These are phyloP conservation scores for Pseudogymnoascus verrucosus DNA, from an alignment of 2,329 filamentous ascomycete species.

Conservation along the genomic window DNA sequence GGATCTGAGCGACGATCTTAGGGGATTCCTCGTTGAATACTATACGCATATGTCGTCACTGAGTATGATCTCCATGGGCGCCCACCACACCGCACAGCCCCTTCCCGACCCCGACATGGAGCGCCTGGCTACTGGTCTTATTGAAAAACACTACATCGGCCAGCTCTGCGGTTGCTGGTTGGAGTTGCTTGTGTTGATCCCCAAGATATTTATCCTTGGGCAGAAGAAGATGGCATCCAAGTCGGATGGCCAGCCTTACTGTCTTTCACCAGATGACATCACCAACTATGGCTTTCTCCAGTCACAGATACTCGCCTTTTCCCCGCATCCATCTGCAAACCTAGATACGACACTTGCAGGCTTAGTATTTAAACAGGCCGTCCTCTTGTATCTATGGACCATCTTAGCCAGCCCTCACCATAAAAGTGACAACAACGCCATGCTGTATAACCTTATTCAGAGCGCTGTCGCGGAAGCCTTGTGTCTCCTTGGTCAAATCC, in stretches of 20 bases:
- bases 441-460: constrained; percentile 1
- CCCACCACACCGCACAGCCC: constrained; percentile 24
- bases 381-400: constrained; percentile 34
- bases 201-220: constrained; percentile 36
- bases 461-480: constrained; percentile 27
- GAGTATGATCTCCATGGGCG: constrained; percentile 39
- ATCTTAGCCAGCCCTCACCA: not conserved
- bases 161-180: constrained; percentile 35
- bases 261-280: constrained; percentile 34
- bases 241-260: constrained; percentile 18
- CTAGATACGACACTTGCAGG: constrained; percentile 34
- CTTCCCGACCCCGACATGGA: constrained; percentile 29
- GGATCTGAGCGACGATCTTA: constrained; percentile 31
- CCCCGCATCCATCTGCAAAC: constrained; percentile 29
- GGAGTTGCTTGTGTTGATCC: constrained; percentile 31
- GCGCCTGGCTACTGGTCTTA: constrained; percentile 24
- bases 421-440: not conserved
- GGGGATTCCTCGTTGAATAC: constrained; percentile 40
- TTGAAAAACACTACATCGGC: constrained; percentile 29
- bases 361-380: constrained; percentile 37
- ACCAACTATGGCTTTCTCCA: constrained; percentile 37
- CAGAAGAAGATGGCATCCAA: constrained; percentile 31
- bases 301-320: constrained; percentile 34
- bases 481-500: constrained; percentile 27
- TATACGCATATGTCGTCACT: constrained; percentile 40